These are phyloP conservation scores for Bisporella sp. DNA, from an alignment of 2,329 filamentous ascomycete species.

Conservation along the genomic window DNA sequence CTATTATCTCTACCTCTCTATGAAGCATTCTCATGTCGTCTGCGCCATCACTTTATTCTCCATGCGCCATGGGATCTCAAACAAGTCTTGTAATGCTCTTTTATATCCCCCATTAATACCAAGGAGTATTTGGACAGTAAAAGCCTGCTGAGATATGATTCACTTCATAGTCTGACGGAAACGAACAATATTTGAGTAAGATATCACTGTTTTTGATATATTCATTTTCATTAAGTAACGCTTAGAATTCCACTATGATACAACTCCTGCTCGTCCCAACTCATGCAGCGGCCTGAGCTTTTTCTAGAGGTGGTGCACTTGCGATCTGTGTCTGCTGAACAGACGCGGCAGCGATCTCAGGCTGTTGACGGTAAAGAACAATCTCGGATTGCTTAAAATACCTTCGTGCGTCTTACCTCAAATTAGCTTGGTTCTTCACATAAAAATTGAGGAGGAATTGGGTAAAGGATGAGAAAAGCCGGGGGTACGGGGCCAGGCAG, in stretches of 20 bases:
- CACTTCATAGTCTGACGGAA: no score
- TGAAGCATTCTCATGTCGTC: no score
- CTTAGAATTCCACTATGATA: constrained; percentile 14
- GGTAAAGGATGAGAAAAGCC: background rate
- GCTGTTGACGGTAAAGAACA: constrained; percentile 81
- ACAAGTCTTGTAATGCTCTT: no score
- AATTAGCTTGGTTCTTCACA: background rate
- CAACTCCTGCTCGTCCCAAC: constrained; percentile 5
- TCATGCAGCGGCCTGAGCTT: constrained; percentile 9
- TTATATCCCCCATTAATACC: no score
- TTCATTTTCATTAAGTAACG: no score
- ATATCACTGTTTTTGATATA: no score
- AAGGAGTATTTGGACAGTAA: no score
- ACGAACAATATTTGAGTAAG: no score
- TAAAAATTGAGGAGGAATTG: background rate
- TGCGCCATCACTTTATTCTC: no score
- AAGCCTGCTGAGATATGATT: no score
- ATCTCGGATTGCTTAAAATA: constrained; percentile 99
- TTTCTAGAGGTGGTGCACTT: constrained; percentile 25
- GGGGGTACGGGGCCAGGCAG: background rate
- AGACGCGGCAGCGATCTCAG: constrained; percentile 39
- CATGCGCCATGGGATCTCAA: no score
- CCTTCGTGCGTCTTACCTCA: constrained; percentile 69
- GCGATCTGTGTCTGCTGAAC: constrained; percentile 28
- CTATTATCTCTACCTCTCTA: no score